phyloP scores from a whole-genome alignment of 2,329 filamentous ascomycete genomes.

The Curvularia verruculosa region DNA sequence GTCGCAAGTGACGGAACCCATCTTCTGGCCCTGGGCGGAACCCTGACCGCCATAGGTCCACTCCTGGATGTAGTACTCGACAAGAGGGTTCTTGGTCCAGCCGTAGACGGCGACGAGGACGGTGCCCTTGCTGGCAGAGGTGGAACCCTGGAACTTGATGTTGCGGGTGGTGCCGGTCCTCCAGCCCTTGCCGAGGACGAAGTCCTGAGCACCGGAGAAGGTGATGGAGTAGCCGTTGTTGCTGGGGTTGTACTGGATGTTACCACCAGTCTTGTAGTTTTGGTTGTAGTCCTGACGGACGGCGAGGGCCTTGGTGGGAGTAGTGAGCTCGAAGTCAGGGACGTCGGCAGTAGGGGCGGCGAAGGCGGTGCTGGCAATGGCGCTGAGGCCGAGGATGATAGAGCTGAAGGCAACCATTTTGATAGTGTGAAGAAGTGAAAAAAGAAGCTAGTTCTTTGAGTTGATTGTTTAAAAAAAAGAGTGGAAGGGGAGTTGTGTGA shows the following conservation, averaged over 20 bases:
- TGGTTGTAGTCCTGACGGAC: slow-evolving; percentile 44
- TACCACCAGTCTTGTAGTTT: slow-evolving; percentile 44
- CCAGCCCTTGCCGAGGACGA: slow-evolving; percentile 45
- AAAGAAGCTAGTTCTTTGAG: neutral
- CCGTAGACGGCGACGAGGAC: slow-evolving; percentile 56
- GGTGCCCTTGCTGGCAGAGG: slow-evolving; percentile 29
- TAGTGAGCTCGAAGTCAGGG: slow-evolving; percentile 38
- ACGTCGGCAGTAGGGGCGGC: slow-evolving; percentile 34
- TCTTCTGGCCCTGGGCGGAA: slow-evolving; percentile 35
- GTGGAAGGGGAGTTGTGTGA: neutral
- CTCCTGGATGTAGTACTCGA: slow-evolving; percentile 60
- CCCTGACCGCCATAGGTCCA: slow-evolving; percentile 54
- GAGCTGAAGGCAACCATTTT: slow-evolving; percentile 38
- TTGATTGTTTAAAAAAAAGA: neutral
- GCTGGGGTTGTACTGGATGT: slow-evolving; percentile 34
- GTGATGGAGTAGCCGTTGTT: slow-evolving; percentile 38
- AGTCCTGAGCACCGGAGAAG: slow-evolving; percentile 39
- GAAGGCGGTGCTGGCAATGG: slow-evolving; percentile 24
- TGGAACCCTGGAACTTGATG: slow-evolving; percentile 39
- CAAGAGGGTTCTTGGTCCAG: slow-evolving; percentile 57
- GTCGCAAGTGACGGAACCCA: slow-evolving; percentile 38
- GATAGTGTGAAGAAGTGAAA: slow-evolving; percentile 4
- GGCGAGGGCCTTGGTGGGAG: slow-evolving; percentile 17
- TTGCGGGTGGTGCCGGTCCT: slow-evolving; percentile 36
- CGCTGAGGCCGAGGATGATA: slow-evolving; percentile 30